Evolutionary conservation across 2,329 filamentous ascomycete species (phyloP).

Genomic region (Penicillium oxalicum): DNA sequence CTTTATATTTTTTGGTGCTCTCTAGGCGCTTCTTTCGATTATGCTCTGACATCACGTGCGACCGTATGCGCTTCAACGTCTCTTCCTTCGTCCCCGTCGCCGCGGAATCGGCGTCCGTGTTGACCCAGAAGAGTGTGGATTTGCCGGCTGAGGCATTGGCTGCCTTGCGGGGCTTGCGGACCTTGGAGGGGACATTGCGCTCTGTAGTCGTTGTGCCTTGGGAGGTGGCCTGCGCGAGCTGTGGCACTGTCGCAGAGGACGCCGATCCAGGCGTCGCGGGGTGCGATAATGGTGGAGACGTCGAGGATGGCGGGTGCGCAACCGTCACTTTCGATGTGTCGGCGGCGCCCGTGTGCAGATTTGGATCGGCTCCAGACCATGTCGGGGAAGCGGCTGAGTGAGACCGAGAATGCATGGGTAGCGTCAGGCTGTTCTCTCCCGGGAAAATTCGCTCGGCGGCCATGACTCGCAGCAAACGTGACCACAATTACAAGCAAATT

Average conservation of each 20-base stretch:
- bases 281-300: neutral
- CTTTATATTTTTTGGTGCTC: constrained; percentile 35
- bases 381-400: constrained; percentile 6
- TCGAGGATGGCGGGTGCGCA: neutral
- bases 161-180: constrained; percentile 32
- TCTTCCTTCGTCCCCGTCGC: constrained; percentile 34
- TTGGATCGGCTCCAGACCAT: constrained; percentile 18
- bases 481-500: neutral
- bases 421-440: constrained; percentile 22
- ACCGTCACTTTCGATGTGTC: neutral
- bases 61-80: constrained; percentile 38
- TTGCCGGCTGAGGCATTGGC: constrained; percentile 24
- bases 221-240: neutral
- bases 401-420: constrained; percentile 26
- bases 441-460: constrained; percentile 25
- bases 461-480: constrained; percentile 22
- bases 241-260: constrained; percentile 6
- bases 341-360: constrained; percentile 10
- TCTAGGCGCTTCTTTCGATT: constrained; percentile 39
- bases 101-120: constrained; percentile 35
- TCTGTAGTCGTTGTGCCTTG: neutral
- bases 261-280: neutral
- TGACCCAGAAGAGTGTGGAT: constrained; percentile 38
- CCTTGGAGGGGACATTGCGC: constrained; percentile 23
- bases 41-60: constrained; percentile 40